Evolutionary conservation across 805 yeast genomes (phyloP), one percentile per base, ranked within the genome.

Genomic region (Grigorovia transvaalensis): DNA sequence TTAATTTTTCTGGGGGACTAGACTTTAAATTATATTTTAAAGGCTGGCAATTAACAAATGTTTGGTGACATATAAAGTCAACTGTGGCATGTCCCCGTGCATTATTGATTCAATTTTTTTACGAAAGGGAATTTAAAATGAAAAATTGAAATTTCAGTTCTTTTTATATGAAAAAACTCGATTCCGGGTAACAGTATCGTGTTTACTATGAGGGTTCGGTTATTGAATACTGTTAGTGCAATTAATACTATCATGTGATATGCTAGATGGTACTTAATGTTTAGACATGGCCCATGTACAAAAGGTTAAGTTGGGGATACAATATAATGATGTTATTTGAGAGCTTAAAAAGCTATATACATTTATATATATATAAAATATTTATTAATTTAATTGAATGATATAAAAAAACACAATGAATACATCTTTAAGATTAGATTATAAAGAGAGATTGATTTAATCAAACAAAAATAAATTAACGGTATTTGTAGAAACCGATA

Each of bases 401-500:
- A 33, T 33, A 33, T 33, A 33, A 43, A 40, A 27, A 38, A 43
- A 18, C 27, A 33, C 7, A 41, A 29, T 46, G 38, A 41, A 38
- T 38, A 38, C 8, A 38, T 38, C 38, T 33, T 33, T 33, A n/a
- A n/a, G n/a, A n/a, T n/a, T n/a, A 33, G 15, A 33, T 33, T 33
- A 33, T 33, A 5, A 33, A 13, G 3, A 13, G 3, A 11, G 15
- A 33, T 33, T 33, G 15, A 38, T 38, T 38, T 15, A 38, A 38
- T 29, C 19, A 35, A 48, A 18, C 11, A 29, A 41, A 41, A 35
- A 41, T 40, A 35, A 57, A 67, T 88, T 90, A 90, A 82, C 96
- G 91, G 90, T 79, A 86, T 82, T 93, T 93, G 93, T 82, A 75
- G 96, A 93, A 93, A 74, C 99, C 99, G 74, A 93, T 93, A 79